Base-by-base conservation (phyloP, 371 early-diverging fungal species). In the Catenaria anguillulae region DNA sequence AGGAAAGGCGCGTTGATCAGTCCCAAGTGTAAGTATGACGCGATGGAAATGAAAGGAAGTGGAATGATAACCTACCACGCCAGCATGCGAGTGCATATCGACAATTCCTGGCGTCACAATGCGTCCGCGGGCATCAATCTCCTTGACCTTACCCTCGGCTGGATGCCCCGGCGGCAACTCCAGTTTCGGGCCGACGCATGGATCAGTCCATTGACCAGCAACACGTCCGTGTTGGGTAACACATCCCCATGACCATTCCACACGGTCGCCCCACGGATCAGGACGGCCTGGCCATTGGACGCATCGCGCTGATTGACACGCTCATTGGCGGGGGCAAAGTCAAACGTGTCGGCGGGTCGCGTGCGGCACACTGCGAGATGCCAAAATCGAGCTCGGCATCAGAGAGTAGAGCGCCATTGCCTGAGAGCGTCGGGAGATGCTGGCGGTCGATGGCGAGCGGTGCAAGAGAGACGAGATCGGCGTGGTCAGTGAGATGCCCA, bases 71-170 rank as follows among this genome's bases (percentile, higher is more conserved):
- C n/a, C n/a, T n/a, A n/a, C 76, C 2, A 82, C 75, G 15, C 83
- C 81, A 65, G 81, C 73, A 17, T 40, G 40, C 40, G 40, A 40
- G 40, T 40, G 40, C 87, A 83, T 83, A 67, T 88, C 90, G 2
- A 90, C 80, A 33, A 90, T 73, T 55, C 90, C 89, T 13, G 90
- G 90, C 12, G 87, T 86, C 23, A 90, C 74, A 31, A 79, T 77
- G 45, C 83, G 80, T 12, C 83, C 84, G 42, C 73, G 75, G 56
- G 82, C 82, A 61, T 89, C 81, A 26, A 88, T 72, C 2, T 72
- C 62, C n/a, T 72, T 68, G 21, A 29, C 29, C 33, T 60, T 48
- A 42, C 60, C 62, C 17, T 43, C 59, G 19, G 48, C n/a, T 2
- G 3, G n/a, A 24, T 48, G 48, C 10, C 17, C 40, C 10, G 40